Evolutionary conservation across 139 green algal genomes (phyloP).

Genomic region (Coccomyxa sp.): DNA sequence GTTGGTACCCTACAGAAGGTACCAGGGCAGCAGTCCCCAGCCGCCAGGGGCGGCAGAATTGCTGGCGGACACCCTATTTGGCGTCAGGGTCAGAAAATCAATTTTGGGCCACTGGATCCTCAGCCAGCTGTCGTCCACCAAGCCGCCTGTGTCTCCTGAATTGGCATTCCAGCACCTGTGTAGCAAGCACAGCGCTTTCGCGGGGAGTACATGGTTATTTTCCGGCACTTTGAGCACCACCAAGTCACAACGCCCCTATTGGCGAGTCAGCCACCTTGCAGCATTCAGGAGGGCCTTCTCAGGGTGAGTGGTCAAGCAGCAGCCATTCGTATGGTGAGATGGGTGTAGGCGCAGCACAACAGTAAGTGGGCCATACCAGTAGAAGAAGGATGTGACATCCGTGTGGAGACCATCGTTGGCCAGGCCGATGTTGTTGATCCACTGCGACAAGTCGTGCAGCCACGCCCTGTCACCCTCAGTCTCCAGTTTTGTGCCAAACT

Average conservation of each 20-base stretch:
- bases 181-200: background rate
- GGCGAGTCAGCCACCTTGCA: too few species aligned
- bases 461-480: conserved; percentile 1
- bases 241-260: too few species aligned
- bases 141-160: conserved; percentile 9
- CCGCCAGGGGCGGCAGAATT: background rate
- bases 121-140: conserved; percentile 9
- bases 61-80: background rate
- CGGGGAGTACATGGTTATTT: background rate
- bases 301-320: too few species aligned
- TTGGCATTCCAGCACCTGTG: conserved; percentile 5
- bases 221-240: too few species aligned
- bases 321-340: too few species aligned
- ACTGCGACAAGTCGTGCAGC: background rate
- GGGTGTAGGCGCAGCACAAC: too few species aligned
- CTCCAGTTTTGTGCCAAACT: conserved; percentile 8
- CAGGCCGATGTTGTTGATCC: conserved; percentile 8
- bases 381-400: background rate
- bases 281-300: too few species aligned
- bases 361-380: background rate
- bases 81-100: background rate
- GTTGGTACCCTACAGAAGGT: background rate
- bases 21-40: background rate
- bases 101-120: conserved; percentile 3
- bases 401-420: background rate